Base-by-base conservation (phyloP, 129 eudicot species). In the Erigeron canadensis region DNA sequence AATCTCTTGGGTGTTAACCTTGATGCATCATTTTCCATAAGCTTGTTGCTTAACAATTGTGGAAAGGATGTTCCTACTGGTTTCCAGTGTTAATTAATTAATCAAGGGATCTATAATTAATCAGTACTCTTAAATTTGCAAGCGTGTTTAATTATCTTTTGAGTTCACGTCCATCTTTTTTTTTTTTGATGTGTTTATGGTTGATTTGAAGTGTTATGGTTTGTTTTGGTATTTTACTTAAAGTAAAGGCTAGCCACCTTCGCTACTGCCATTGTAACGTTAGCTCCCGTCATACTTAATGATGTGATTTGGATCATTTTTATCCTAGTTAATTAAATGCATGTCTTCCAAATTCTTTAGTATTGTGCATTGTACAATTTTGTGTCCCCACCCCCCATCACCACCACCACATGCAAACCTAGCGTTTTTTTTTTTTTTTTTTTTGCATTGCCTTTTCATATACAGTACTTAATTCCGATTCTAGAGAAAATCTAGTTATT, bases 11-110 rank as follows among this genome's bases (percentile, higher is more conserved):
- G 72, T 42, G 48, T 50, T 50, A 10, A 40, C 57, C 47, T 70
- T 9, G 41, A 77, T 28, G 17, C 21, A n/a, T 16, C 75, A 7
- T 18, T 23, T 57, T 50, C 71, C 1, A 13, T 77, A 46, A 69
- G 17, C 65, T 51, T 70, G 56, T 16, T 77, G 65, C 28, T 69
- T 50, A 70, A 77, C 81, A 51, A 61, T 2, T 77, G 81, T 42
- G 72, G 70, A 51, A 70, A 50, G 66, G 71, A 51, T 15, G 77
- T 62, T 59, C 81, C 81, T 51, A 6, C 76, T 3, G 81, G 77
- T 63, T 77, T 77, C 77, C 1, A 11, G 46, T 77, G 81, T 70
- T 73, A 58, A 11, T 13, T 5, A 48, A 62, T 70, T 73, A 58
- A 11, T 13, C 2, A 48, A 62, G 17, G 58, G 5, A 40, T 48